Evolutionary conservation across 2,329 filamentous ascomycete genomes (phyloP).

Genomic region (Penicillium griseofulvum): DNA sequence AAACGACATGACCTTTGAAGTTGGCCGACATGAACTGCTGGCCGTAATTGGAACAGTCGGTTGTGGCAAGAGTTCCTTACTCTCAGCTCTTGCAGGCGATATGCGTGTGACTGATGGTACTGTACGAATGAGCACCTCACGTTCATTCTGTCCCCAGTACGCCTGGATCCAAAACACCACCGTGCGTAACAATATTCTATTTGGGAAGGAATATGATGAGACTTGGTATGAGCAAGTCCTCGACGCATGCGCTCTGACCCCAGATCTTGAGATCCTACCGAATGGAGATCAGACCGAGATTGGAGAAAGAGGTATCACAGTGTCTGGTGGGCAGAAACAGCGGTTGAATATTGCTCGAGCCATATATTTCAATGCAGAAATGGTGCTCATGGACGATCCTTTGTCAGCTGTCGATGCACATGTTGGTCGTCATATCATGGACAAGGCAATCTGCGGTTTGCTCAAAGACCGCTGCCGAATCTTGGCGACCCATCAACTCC

Average conservation of each 20-base stretch:
- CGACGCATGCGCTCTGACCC: conserved; percentile 76
- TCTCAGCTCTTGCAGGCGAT: conserved; percentile 86
- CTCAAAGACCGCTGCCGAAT: conserved; percentile 86
- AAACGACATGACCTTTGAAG: conserved; percentile 36
- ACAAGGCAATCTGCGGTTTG: conserved; percentile 87
- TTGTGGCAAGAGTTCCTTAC: conserved; percentile 85
- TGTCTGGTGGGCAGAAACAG: conserved; percentile 94
- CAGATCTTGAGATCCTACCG: conserved; percentile 91
- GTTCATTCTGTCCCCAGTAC: conserved; percentile 93
- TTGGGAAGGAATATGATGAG: conserved; percentile 73
- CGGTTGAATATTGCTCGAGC: conserved; percentile 87
- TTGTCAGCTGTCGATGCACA: conserved; percentile 57
- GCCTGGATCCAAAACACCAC: conserved; percentile 96
- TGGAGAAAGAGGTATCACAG: conserved; percentile 90
- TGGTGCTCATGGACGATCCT: conserved; percentile 64
- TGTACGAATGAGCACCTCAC: conserved; percentile 74
- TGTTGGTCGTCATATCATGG: conserved; percentile 73
- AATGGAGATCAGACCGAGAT: conserved; percentile 87
- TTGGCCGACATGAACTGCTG: conserved; percentile 40
- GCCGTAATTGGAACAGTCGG: conserved; percentile 66
- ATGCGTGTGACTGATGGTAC: conserved; percentile 72
- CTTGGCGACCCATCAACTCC: conserved; percentile 90
- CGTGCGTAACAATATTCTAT: conserved; percentile 83
- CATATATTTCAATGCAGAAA: conserved; percentile 63
- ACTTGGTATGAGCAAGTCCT: conserved; percentile 83